Evolutionary conservation across 1,139 yeast species (phyloP).

Genomic region (Suhomyces ambrosiae): DNA sequence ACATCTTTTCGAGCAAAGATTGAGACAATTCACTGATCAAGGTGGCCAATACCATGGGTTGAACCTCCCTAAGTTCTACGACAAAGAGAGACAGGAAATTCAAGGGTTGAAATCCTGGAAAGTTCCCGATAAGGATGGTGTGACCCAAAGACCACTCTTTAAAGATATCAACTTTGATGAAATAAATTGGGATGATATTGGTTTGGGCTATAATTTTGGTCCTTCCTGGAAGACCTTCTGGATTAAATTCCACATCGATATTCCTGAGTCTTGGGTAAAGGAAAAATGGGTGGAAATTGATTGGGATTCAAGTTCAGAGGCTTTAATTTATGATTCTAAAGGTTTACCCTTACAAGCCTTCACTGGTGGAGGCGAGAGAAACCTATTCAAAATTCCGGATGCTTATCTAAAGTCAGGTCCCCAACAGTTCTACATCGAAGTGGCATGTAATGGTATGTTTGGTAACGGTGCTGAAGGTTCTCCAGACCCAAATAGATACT

Average conservation of each 20-base stretch:
- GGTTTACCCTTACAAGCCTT: slow-evolving; percentile 82
- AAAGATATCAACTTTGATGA: slow-evolving; percentile 55
- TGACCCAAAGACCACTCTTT: slow-evolving; percentile 73
- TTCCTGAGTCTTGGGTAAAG: slow-evolving; percentile 63
- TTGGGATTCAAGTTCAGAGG: slow-evolving; percentile 90
- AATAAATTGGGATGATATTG: slow-evolving; percentile 58
- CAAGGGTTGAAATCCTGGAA: slow-evolving; percentile 58
- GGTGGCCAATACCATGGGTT: slow-evolving; percentile 71
- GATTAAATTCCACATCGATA: slow-evolving; percentile 68
- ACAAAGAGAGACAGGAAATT: slow-evolving; percentile 53
- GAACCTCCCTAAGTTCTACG: slow-evolving; percentile 84
- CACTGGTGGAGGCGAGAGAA: slow-evolving; percentile 83
- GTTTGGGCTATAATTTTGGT: slow-evolving; percentile 78
- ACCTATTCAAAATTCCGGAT: slow-evolving; percentile 68
- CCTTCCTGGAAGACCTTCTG: slow-evolving; percentile 98
- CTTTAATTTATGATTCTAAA: slow-evolving; percentile 65
- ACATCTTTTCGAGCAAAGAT: slow-evolving; percentile 71
- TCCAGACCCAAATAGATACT: slow-evolving; percentile 72
- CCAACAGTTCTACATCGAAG: slow-evolving; percentile 75
- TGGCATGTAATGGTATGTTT: slow-evolving; percentile 93
- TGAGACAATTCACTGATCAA: slow-evolving; percentile 75
- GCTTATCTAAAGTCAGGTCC: slow-evolving; percentile 43
- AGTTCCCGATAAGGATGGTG: slow-evolving; percentile 58
- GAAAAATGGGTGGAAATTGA: slow-evolving; percentile 61
- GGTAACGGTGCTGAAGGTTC: slow-evolving; percentile 71